A percentile compares a stretch with the other conserved stretches of the same genome.
Conservation (phyloP, 2,329 filamentous ascomycete species). For the Penicillium sp. region DNA sequence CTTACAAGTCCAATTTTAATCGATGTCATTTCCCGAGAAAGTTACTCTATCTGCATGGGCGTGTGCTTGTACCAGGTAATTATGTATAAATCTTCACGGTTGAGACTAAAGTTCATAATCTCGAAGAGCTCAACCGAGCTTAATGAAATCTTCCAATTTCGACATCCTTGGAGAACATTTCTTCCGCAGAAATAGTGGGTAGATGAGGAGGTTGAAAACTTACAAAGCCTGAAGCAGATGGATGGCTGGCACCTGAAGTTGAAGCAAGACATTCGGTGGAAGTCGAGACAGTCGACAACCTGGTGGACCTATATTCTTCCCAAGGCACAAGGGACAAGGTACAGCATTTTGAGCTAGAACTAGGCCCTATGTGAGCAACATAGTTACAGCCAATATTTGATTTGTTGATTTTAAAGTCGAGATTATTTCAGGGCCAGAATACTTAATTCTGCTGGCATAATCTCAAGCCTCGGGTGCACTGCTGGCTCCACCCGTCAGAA, state of each 20-base stretch:
- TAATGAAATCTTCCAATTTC: background rate
- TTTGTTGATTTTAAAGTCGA: background rate
- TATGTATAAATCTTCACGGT: background rate
- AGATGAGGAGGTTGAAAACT: background rate
- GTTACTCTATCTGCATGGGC: background rate
- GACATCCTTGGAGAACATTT: background rate
- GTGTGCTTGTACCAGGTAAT: background rate
- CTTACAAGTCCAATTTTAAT: background rate
- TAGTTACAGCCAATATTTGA: background rate
- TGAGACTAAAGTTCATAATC: background rate
- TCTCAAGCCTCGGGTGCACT: background rate
- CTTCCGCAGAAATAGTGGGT: background rate
- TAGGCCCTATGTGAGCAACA: background rate
- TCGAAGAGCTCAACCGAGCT: slow-evolving; percentile 1
- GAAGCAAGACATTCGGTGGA: no score
- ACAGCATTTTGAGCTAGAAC: background rate
- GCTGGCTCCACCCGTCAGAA: background rate
- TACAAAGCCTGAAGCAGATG: background rate
- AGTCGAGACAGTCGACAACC: background rate
- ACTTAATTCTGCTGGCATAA: background rate
- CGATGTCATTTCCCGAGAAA: background rate
- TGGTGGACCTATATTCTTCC: background rate
- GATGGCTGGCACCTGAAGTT: background rate
- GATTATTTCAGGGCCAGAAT: background rate
- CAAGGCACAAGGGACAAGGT: background rate